Evolutionary conservation across 2,329 filamentous ascomycete species (phyloP).

Genomic region (Diaporthe vaccinii): DNA sequence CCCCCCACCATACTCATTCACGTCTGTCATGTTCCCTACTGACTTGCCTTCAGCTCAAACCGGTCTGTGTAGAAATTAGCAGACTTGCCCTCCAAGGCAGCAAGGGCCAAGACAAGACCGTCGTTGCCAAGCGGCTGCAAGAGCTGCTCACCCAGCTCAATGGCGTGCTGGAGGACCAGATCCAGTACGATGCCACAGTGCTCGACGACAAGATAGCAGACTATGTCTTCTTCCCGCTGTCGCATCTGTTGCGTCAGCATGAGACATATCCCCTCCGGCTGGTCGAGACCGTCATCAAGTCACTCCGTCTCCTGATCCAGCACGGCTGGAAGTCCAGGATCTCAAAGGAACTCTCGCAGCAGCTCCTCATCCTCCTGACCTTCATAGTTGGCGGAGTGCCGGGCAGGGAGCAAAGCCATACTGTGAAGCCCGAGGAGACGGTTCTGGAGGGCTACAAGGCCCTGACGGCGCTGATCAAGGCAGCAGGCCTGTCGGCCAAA

Average conservation of each 20-base stretch:
- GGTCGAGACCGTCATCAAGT: constrained; percentile 82
- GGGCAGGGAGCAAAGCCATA: constrained; percentile 62
- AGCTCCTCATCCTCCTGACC: constrained; percentile 87
- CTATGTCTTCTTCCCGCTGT: constrained; percentile 94
- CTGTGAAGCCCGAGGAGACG: constrained; percentile 78
- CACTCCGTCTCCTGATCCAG: constrained; percentile 78
- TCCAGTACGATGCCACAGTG: constrained; percentile 58
- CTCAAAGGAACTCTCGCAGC: constrained; percentile 79
- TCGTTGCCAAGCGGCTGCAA: constrained; percentile 59
- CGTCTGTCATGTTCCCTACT: not conserved
- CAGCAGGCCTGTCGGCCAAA: constrained; percentile 65
- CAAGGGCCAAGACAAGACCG: constrained; percentile 51
- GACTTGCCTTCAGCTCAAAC: constrained; percentile 67
- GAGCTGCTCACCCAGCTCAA: constrained; percentile 61
- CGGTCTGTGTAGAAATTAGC: constrained; percentile 72
- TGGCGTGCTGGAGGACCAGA: constrained; percentile 60
- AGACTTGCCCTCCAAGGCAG: constrained; percentile 66
- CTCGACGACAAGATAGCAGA: constrained; percentile 89
- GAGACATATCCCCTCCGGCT: constrained; percentile 78
- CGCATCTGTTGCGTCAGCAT: constrained; percentile 85
- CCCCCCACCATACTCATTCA: not conserved
- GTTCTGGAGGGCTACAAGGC: constrained; percentile 78
- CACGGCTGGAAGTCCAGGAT: constrained; percentile 85
- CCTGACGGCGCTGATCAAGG: constrained; percentile 74
- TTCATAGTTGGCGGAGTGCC: constrained; percentile 83